phyloP scores from a whole-genome alignment of 2,329 filamentous ascomycete genomes.

The Madurella mycetomatis region DNA sequence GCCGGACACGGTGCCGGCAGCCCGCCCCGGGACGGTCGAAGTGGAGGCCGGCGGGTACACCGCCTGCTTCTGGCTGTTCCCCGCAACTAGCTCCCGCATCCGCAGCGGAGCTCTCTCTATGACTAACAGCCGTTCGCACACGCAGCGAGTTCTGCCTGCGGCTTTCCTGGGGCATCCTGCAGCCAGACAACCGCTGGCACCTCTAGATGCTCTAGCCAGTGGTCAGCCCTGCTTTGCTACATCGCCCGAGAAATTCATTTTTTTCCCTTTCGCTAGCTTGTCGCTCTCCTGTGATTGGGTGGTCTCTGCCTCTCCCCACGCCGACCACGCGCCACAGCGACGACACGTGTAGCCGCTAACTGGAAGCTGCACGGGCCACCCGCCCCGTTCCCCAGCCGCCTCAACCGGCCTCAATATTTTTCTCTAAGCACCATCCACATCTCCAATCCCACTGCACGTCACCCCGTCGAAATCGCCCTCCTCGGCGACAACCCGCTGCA shows the following conservation, averaged over 20 bases:
- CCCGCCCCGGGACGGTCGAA: too few relatives aligned
- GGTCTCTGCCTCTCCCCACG: background rate
- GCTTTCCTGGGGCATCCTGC: too few relatives aligned
- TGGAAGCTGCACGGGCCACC: conserved; percentile 15
- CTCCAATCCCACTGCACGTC: background rate
- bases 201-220: too few relatives aligned
- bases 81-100: too few relatives aligned
- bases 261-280: background rate
- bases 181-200: too few relatives aligned
- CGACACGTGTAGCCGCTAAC: conserved; percentile 21
- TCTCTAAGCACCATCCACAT: conserved; percentile 3
- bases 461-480: conserved; percentile 1
- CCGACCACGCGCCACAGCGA: conserved; percentile 15
- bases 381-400: conserved; percentile 15
- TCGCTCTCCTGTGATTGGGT: conserved; percentile 3
- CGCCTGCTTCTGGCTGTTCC: too few relatives aligned
- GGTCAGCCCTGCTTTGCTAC: conserved; percentile 5
- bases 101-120: too few relatives aligned
- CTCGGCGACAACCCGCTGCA: conserved; percentile 5
- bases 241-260: background rate
- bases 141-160: too few relatives aligned
- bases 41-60: too few relatives aligned
- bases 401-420: conserved; percentile 7
- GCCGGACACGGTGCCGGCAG: too few relatives aligned
- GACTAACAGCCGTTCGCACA: too few relatives aligned